Conservation (phyloP, 2,329 filamentous ascomycete species). For the Sarocladiaceae sp. region DNA sequence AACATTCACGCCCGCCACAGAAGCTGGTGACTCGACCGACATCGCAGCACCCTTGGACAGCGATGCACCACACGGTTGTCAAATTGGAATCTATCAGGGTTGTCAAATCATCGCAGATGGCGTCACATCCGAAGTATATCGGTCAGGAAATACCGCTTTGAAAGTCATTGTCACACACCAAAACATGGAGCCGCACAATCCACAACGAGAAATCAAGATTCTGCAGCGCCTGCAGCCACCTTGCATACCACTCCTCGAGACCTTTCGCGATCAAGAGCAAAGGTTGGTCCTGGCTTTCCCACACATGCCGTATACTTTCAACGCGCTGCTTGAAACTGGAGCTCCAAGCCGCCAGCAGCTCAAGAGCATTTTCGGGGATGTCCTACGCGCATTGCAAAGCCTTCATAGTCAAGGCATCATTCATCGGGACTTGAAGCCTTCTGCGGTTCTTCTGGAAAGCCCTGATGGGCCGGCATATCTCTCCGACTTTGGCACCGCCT, state of each 20-base stretch:
- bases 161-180: slow-evolving; percentile 76
- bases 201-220: slow-evolving; percentile 73
- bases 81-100: slow-evolving; percentile 49
- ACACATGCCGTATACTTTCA: slow-evolving; percentile 71
- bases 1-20: background rate
- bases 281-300: slow-evolving; percentile 80
- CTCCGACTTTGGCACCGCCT: slow-evolving; percentile 90
- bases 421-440: slow-evolving; percentile 91
- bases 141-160: slow-evolving; percentile 60
- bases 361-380: slow-evolving; percentile 52
- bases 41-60: slow-evolving; percentile 10
- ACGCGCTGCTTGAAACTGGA: slow-evolving; percentile 52
- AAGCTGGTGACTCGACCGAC: background rate
- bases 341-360: slow-evolving; percentile 18
- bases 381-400: slow-evolving; percentile 67
- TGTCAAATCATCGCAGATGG: slow-evolving; percentile 60
- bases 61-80: slow-evolving; percentile 27
- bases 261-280: slow-evolving; percentile 67
- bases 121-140: slow-evolving; percentile 80
- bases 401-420: slow-evolving; percentile 76
- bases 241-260: slow-evolving; percentile 65
- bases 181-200: slow-evolving; percentile 77
- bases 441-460: slow-evolving; percentile 73
- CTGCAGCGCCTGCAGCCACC: slow-evolving; percentile 54
- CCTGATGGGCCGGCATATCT: slow-evolving; percentile 69